Conservation (phyloP, 2,329 filamentous ascomycete species). For the Phaeosphaeria sp. region DNA sequence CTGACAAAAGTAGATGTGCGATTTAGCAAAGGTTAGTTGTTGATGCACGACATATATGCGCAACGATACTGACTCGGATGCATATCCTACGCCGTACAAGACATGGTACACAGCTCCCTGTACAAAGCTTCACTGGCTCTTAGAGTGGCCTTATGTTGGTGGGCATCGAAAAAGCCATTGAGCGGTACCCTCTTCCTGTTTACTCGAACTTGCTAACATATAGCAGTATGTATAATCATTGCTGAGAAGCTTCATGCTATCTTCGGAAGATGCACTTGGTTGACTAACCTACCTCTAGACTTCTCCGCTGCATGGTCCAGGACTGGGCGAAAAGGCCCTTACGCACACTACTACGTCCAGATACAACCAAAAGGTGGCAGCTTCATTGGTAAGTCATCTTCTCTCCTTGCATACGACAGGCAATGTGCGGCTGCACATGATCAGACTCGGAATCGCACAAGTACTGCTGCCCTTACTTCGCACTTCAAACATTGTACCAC, state of each 20-base stretch:
- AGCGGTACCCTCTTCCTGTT: neutral
- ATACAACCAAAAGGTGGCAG: constrained; percentile 71
- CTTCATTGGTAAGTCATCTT: constrained; percentile 70
- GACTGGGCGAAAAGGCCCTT: constrained; percentile 73
- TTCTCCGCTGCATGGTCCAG: constrained; percentile 88
- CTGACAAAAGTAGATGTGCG: constrained; percentile 66
- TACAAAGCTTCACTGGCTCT: neutral
- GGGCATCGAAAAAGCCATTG: neutral
- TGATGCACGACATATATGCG: no score
- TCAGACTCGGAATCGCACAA: neutral
- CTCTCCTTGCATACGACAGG: constrained; percentile 3
- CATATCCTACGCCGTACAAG: constrained; percentile 86
- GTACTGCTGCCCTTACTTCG: neutral
- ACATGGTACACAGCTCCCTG: constrained; percentile 50
- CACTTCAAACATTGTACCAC: neutral
- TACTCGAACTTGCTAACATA: neutral
- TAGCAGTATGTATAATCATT: neutral
- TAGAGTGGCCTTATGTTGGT: neutral
- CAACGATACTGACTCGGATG: no score
- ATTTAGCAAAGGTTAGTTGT: constrained; percentile 66
- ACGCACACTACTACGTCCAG: constrained; percentile 85
- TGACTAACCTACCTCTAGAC: constrained; percentile 43
- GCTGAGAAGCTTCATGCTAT: neutral
- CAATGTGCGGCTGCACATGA: neutral
- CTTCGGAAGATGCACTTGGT: neutral